Conservation (phyloP, 371 early-diverging fungal genomes). For the Saksenaea oblongispora region DNA sequence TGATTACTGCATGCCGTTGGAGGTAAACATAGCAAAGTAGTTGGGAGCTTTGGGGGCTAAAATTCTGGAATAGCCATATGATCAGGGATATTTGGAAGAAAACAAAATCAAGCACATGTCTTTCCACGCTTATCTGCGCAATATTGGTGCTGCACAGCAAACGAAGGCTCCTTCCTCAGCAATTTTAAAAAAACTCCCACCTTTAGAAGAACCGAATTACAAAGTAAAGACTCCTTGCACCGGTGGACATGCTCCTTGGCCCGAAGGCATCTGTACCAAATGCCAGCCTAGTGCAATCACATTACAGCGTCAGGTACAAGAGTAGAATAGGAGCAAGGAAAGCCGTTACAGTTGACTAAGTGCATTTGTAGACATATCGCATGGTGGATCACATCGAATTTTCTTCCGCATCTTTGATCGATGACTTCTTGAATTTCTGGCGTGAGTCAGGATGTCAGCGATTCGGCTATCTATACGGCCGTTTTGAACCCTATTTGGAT, state of each 20-base stretch:
- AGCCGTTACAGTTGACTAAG: conserved; percentile 13
- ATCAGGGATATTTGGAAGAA: conserved; percentile 80
- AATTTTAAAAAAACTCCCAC: conserved; percentile 61
- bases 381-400: conserved; percentile 99
- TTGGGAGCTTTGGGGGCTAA: neutral
- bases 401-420: conserved; percentile 84
- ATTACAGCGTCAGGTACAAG: conserved; percentile 79
- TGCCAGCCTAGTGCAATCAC: conserved; percentile 96
- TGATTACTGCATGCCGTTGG: conserved; percentile 96
- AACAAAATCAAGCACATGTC: conserved; percentile 98
- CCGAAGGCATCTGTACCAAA: conserved; percentile 94
- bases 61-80: conserved; percentile 72
- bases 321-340: neutral
- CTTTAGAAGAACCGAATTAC: conserved; percentile 84
- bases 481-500: conserved; percentile 88
- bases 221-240: conserved; percentile 81
- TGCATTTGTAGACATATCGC: conserved; percentile 76
- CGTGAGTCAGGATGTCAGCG: conserved; percentile 87
- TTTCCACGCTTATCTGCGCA: conserved; percentile 90
- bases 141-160: conserved; percentile 65
- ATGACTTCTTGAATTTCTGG: conserved; percentile 90
- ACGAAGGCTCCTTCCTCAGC: conserved; percentile 53
- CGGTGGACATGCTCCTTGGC: conserved; percentile 89
- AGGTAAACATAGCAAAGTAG: conserved; percentile 43
- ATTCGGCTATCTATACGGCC: conserved; percentile 94